Evolutionary conservation across 2,329 filamentous ascomycete species (phyloP).

Genomic region (Pseudopyrenochaeta lycopersici): DNA sequence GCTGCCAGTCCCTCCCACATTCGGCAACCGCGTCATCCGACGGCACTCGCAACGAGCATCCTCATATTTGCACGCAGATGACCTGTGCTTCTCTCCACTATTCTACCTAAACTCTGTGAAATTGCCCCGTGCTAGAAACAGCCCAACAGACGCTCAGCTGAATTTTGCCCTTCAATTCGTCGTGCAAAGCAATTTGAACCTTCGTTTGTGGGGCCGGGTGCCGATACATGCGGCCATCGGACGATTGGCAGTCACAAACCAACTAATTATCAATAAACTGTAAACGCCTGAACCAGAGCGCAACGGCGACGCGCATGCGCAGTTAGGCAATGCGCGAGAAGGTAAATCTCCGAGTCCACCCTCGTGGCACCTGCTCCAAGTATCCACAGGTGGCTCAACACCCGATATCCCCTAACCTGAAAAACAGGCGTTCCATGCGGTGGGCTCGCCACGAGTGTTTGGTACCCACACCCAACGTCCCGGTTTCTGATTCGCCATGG

Average conservation of each 20-base stretch:
- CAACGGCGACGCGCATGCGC: slow-evolving; percentile 1
- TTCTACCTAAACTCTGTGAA: background rate
- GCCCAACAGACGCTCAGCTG: background rate
- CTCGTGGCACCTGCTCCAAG: background rate
- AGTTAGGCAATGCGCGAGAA: slow-evolving; percentile 1
- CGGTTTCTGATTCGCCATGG: slow-evolving; percentile 10
- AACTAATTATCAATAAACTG: background rate
- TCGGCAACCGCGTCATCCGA: background rate
- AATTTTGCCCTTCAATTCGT: background rate
- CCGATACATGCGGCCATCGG: background rate
- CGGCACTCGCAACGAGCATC: background rate
- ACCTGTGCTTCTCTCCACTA: background rate
- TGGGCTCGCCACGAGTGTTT: background rate
- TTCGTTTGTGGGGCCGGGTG: background rate
- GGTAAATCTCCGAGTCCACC: slow-evolving; percentile 24
- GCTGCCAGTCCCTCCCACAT: background rate
- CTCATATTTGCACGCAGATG: background rate
- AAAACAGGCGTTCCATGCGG: no score
- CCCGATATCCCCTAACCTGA: background rate
- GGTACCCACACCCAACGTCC: slow-evolving; percentile 1
- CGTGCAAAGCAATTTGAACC: background rate
- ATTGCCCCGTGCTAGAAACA: background rate
- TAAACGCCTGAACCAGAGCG: slow-evolving; percentile 2
- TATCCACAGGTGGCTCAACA: background rate
- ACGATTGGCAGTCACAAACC: no score